phyloP scores from a whole-genome alignment of 768 basidiomycete genomes.

The Termitomyces sp. region DNA sequence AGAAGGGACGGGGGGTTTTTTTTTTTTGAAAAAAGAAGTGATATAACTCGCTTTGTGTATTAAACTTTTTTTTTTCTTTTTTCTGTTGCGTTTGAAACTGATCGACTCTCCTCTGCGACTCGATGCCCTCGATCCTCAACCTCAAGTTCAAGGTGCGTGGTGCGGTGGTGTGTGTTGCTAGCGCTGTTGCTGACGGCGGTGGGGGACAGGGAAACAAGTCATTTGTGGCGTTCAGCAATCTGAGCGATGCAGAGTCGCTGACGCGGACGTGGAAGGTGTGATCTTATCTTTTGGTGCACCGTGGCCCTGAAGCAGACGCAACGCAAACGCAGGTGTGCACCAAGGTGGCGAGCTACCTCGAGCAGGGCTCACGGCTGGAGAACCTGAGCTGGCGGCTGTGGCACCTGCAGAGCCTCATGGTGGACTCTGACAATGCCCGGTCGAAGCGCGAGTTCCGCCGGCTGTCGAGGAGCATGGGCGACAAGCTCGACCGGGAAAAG shows the following conservation, averaged over 20 bases:
- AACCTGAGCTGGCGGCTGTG: constrained; percentile 90
- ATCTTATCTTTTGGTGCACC: not conserved
- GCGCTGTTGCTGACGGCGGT: too few relatives aligned
- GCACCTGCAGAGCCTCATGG: constrained; percentile 89
- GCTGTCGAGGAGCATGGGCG: constrained; percentile 82
- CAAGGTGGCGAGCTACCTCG: constrained; percentile 85
- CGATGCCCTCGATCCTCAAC: constrained; percentile 78
- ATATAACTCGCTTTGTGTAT: not conserved
- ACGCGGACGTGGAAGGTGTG: constrained; percentile 87
- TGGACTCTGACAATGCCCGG: constrained; percentile 85
- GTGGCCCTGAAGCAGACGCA: not conserved
- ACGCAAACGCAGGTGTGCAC: constrained; percentile 58
- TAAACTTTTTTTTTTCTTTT: not conserved
- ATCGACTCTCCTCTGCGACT: not conserved
- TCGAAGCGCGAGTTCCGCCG: constrained; percentile 89
- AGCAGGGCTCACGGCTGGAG: constrained; percentile 87
- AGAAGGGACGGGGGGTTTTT: not conserved
- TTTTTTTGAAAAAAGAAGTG: not conserved
- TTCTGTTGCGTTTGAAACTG: not conserved
- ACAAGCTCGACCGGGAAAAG: constrained; percentile 91
- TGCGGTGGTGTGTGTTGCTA: not conserved
- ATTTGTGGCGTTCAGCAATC: constrained; percentile 88
- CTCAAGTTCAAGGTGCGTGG: constrained; percentile 71
- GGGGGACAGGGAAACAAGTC: constrained; percentile 79
- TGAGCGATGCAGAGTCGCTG: constrained; percentile 77